Evolutionary conservation across 768 basidiomycete species (phyloP), one percentile per base, ranked within the genome.

Genomic region (Phylloporus arenicola): DNA sequence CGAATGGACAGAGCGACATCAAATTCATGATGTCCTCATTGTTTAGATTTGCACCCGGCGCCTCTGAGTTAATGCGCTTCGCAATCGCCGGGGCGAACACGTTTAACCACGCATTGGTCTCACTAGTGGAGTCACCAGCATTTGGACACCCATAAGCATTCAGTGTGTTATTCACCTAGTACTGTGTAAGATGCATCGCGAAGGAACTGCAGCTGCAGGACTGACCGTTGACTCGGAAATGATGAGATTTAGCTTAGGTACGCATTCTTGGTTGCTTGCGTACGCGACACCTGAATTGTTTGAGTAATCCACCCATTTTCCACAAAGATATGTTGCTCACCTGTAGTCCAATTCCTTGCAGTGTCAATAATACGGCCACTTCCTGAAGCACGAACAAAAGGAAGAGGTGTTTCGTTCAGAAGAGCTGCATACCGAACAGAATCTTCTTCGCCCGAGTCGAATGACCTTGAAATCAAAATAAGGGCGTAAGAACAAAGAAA

Each of bases 1-100:
- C 84, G 60, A 92, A 89, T 0, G 87, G 74, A 60, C 91, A 92
- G 44, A 92, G 72, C 1, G 80, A 72, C 62, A 89, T 79, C 41
- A 92, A 68, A 47, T 70, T 75, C 35, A 75, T 72, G 0, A 81
- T 70, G 58, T 93, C 85, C 2, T 52, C 50, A 12, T 74, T 55
- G 0, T 69, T 73, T 37, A 93, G 62, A 31, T 80, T 74, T 2
- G 84, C 81, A 14, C 84, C 85, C 0, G 80, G 81, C 0, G 85
- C 82, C 33, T 70, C 72, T 4, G 59, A 29, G 57, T 88, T 86
- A 44, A 91, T 69, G 24, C 81, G 77, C 2, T 67, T 64, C 0
- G 75, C 78, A 41, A 87, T 80, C 0, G 75, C 61, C 1, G 76
- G 68, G 0, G 78, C 77, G 55, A 78, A 89, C 17, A 72, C 68